These are phyloP conservation scores for Cerrena zonata DNA, from an alignment of 1,284 basidiomycete species.

Conservation along the genomic window DNA sequence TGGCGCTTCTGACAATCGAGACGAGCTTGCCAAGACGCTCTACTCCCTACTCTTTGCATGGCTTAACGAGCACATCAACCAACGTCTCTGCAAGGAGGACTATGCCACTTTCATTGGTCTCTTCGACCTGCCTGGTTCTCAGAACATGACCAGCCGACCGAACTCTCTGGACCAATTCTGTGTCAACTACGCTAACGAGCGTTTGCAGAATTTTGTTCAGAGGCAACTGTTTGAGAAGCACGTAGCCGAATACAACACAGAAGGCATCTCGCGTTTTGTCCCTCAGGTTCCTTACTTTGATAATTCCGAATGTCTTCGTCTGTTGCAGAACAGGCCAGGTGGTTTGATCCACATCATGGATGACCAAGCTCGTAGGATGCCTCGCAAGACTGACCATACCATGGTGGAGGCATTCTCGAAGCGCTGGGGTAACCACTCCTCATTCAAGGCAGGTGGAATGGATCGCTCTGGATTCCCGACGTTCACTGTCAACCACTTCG, in stretches of 20 bases:
- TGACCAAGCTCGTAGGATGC: conserved; percentile 81
- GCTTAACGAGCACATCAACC: conserved; percentile 95
- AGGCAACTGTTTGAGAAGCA: conserved; percentile 76
- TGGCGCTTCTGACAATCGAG: conserved; percentile 85
- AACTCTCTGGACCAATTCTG: conserved; percentile 96
- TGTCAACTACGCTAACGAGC: conserved; percentile 93
- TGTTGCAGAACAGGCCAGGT: conserved; percentile 83
- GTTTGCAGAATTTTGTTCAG: conserved; percentile 81
- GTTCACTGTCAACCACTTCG: conserved; percentile 90
- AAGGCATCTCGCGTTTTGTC: conserved; percentile 72
- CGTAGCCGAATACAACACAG: conserved; percentile 75
- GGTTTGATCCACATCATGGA: conserved; percentile 97
- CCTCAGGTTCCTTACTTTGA: conserved; percentile 82
- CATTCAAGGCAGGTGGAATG: conserved; percentile 75
- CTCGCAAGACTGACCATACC: conserved; percentile 87
- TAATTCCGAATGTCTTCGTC: conserved; percentile 83
- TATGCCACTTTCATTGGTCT: conserved; percentile 91
- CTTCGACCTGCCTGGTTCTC: conserved; percentile 90
- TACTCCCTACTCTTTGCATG: conserved; percentile 94
- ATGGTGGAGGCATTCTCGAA: conserved; percentile 94
- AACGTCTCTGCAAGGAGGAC: conserved; percentile 86
- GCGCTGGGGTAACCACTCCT: conserved; percentile 88
- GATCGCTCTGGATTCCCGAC: conserved; percentile 79
- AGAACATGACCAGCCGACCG: conserved; percentile 76
- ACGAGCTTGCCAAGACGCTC: conserved; percentile 87